These are phyloP conservation scores for Phylloporus gajari DNA, from an alignment of 1,284 basidiomycete species.

Conservation along the genomic window DNA sequence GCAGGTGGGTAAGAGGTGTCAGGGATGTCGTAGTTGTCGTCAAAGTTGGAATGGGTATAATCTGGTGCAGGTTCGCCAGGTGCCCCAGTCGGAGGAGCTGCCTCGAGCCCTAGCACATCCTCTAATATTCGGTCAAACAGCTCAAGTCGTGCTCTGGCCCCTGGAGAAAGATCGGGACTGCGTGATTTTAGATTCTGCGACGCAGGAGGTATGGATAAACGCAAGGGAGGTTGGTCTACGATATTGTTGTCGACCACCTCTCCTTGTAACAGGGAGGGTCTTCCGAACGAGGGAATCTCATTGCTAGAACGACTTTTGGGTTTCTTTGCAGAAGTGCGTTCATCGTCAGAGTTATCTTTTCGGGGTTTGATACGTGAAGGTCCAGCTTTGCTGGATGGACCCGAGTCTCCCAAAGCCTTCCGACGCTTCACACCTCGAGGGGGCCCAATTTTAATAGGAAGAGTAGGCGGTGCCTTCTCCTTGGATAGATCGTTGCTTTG, in stretches of 20 bases:
- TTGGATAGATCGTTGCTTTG: slow-evolving; percentile 3
- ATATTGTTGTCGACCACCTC: not conserved
- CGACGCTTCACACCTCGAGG: slow-evolving; percentile 35
- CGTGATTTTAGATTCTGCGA: not conserved
- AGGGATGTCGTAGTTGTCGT: slow-evolving; percentile 6
- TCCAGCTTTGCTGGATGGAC: not conserved
- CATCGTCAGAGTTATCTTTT: not conserved
- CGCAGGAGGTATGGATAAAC: slow-evolving; percentile 11
- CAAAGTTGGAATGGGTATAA: slow-evolving; percentile 5
- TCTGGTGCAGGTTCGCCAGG: slow-evolving; percentile 5
- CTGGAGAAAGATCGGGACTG: slow-evolving; percentile 38
- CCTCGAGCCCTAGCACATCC: not conserved
- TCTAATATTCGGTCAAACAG: slow-evolving; percentile 40
- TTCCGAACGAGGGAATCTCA: slow-evolving; percentile 1
- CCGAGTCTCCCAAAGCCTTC: not conserved
- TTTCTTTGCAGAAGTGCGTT: not conserved
- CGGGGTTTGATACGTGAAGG: slow-evolving; percentile 7
- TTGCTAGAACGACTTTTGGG: not conserved
- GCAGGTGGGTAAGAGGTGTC: slow-evolving; percentile 10
- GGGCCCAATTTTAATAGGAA: slow-evolving; percentile 38
- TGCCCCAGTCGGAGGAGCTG: slow-evolving; percentile 1
- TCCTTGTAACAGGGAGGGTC: not conserved
- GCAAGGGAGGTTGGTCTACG: not conserved
- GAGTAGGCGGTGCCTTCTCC: not conserved
- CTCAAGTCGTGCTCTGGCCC: slow-evolving; percentile 38